Conservation (phyloP, 441 rosid genomes). For the Eutrema salsugineum region DNA sequence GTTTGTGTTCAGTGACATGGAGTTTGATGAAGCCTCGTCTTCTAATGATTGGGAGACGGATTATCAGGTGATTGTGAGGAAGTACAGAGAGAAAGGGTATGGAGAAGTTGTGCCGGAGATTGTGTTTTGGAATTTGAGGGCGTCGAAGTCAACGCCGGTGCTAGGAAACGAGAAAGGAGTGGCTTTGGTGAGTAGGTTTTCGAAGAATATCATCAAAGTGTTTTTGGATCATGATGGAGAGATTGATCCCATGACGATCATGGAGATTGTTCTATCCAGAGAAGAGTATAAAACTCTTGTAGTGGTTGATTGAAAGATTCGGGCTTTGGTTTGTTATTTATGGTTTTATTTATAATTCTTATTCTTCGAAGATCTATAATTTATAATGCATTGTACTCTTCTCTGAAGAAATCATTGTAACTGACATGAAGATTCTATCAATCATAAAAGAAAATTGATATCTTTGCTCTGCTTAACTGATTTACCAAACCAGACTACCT, state of each 20-base stretch:
- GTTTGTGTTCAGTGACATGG: constrained; percentile 60
- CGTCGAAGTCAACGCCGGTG: constrained; percentile 56
- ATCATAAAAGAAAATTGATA: no score
- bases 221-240: constrained; percentile 43
- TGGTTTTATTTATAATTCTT: no score
- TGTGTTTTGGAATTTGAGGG: constrained; percentile 67
- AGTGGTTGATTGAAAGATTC: constrained; percentile 1
- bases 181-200: constrained; percentile 59
- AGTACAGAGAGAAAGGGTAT: constrained; percentile 41
- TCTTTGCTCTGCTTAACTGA: no score
- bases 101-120: constrained; percentile 44
- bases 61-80: constrained; percentile 37
- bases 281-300: constrained; percentile 41
- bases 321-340: neutral
- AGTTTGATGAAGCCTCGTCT: constrained; percentile 47
- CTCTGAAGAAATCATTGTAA: no score
- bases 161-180: constrained; percentile 37
- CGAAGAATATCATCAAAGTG: constrained; percentile 54
- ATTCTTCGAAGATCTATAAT: no score
- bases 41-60: constrained; percentile 42
- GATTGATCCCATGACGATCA: constrained; percentile 31
- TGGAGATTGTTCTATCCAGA: constrained; percentile 46
- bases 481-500: neutral
- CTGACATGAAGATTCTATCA: no score
- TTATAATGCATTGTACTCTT: no score